These are phyloP conservation scores for Scorias spongiosa DNA, from an alignment of 2,329 filamentous ascomycete genomes.

Conservation along the genomic window DNA sequence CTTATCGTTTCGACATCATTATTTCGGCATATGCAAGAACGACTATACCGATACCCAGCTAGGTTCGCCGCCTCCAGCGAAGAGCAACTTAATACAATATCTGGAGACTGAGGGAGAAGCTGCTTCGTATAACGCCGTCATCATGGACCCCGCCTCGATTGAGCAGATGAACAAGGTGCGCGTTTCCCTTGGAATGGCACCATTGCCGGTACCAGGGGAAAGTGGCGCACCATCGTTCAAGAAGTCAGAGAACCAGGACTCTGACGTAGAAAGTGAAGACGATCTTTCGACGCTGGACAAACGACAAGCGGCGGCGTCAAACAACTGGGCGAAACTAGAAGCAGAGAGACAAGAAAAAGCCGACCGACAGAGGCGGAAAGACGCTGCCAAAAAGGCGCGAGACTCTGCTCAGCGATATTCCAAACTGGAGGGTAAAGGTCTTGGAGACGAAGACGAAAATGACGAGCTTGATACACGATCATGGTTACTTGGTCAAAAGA, in stretches of 20 bases:
- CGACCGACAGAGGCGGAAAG: slow-evolving; percentile 64
- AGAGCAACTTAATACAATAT: no score
- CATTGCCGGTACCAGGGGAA: slow-evolving; percentile 66
- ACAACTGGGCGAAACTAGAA: slow-evolving; percentile 56
- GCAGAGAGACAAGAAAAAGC: slow-evolving; percentile 59
- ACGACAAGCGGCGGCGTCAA: slow-evolving; percentile 55
- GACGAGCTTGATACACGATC: slow-evolving; percentile 58
- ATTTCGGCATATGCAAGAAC: no score
- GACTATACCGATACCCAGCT: no score
- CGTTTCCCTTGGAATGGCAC: slow-evolving; percentile 75
- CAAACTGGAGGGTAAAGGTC: slow-evolving; percentile 64
- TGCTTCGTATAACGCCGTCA: slow-evolving; percentile 5
- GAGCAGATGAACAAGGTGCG: slow-evolving; percentile 91
- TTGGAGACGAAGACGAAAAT: slow-evolving; percentile 59
- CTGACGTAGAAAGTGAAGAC: slow-evolving; percentile 46
- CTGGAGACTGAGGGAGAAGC: no score
- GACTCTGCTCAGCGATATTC: slow-evolving; percentile 65
- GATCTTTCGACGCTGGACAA: slow-evolving; percentile 71
- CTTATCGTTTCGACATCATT: no score
- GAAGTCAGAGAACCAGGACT: slow-evolving; percentile 27
- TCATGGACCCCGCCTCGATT: slow-evolving; percentile 46
- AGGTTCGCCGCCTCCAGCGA: no score
- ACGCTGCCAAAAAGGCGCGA: slow-evolving; percentile 71
- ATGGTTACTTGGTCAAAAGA: slow-evolving; percentile 84
- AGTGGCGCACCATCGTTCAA: slow-evolving; percentile 40